phyloP scores from a whole-genome alignment of 257 asterid genomes.

The Solanum lignicaule region DNA sequence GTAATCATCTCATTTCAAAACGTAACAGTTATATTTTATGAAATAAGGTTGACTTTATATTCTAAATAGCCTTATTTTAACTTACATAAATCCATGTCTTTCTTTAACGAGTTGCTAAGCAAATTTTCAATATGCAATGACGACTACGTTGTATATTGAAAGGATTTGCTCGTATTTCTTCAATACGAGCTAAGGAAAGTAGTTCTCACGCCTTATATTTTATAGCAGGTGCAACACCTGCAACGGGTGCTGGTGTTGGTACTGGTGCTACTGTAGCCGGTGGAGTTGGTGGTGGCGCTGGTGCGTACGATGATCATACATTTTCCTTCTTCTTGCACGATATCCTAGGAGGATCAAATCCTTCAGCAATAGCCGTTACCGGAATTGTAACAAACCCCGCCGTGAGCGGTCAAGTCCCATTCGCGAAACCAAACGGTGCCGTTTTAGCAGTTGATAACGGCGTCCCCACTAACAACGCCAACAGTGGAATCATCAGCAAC shows the following conservation, averaged over 20 bases:
- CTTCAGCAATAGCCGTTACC: conserved; percentile 81
- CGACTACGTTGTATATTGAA: not conserved
- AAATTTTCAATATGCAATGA: not conserved
- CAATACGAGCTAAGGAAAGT: not conserved
- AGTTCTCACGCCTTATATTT: not conserved
- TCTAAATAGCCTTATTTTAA: not conserved
- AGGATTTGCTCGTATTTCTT: not conserved
- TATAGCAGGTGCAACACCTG: not conserved
- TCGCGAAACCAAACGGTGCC: conserved; percentile 85
- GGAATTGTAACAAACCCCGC: conserved; percentile 79
- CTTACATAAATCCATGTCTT: not conserved
- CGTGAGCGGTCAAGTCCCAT: conserved; percentile 72
- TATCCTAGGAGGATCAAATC: conserved; percentile 75
- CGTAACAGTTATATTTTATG: too few relatives aligned
- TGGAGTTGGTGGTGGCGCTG: not conserved
- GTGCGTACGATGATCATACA: conserved; percentile 25
- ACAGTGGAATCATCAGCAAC: conserved; percentile 51
- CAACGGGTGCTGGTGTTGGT: not conserved
- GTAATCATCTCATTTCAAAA: not conserved
- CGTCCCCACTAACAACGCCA: conserved; percentile 51
- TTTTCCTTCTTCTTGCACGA: conserved; percentile 87
- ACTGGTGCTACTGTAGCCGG: not conserved
- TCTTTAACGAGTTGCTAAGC: not conserved
- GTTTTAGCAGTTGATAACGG: conserved; percentile 62
- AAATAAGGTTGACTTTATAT: too few relatives aligned